Base-by-base conservation (phyloP, 768 basidiomycete species). In the Agrocybe pediades region DNA sequence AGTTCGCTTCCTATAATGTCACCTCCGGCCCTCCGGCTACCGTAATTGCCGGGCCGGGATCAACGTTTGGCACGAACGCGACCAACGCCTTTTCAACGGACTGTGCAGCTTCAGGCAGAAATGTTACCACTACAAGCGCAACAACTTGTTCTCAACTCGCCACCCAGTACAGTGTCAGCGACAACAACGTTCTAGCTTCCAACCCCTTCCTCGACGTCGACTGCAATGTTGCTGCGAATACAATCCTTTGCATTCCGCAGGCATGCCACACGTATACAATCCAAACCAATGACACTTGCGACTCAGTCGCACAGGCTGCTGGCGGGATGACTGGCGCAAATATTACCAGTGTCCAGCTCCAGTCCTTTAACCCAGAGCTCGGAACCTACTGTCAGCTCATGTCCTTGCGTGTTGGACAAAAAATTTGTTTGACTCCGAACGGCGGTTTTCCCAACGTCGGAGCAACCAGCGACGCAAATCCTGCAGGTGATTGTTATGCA, bases 1-100 rank as follows among this genome's bases (percentile, higher is more conserved):
- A 40, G 20, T 43, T 41, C 40, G 29, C 39, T 20, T 47, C 39
- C 17, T 54, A 54, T 40, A 54, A 54, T 27, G 53, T 54, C 15
- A 29, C 53, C 9, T 21, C 46, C 4, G 39, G 9, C 2, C 40
- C 46, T 6, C 30, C 45, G 25, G 46, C 46, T 6, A 40, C 40
- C 3, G 40, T 29, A 6, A 29, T 39, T 3, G 26, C 52, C 2
- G 24, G 23, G 1, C 27, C 29, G 4, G 52, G 52, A 17, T 46
- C 40, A 3, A 29, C 24, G 6, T 20, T 47, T 9, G 41, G 33
- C 4, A 27, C 36, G 7, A 25, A 53, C 39, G 43, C 51, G 5
- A 46, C 25, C 21, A 36, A 36, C 44, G 44, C 44, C 2, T 26
- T 26, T 24, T 24, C 44, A 2, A 2, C 24, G 6, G 44, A 45